Conservation (phyloP, 1,284 basidiomycete genomes). For the Ustilago trichophora region DNA sequence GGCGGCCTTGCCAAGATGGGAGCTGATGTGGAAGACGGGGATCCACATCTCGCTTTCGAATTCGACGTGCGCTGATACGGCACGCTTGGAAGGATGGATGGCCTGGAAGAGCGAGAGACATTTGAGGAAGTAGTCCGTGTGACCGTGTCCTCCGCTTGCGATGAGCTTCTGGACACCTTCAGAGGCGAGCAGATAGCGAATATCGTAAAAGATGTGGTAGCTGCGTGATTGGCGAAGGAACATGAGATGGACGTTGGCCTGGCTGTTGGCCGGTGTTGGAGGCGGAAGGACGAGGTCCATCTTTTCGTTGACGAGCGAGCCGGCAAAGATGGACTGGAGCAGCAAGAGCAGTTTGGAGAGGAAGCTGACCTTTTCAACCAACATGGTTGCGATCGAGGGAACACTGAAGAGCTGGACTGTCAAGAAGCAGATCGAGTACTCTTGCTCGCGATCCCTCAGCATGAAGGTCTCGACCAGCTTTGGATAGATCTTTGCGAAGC, state of each 20-base stretch:
- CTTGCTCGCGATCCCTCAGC: conserved; percentile 63
- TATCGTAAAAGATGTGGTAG: conserved; percentile 64
- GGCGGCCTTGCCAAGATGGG: conserved; percentile 58
- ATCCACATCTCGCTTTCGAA: conserved; percentile 65
- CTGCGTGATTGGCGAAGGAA: conserved; percentile 54
- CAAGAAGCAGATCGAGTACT: conserved; percentile 63
- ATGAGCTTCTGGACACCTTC: conserved; percentile 61
- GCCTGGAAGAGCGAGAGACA: conserved; percentile 61
- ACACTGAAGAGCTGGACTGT: conserved; percentile 66
- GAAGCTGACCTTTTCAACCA: conserved; percentile 52
- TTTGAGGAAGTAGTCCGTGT: conserved; percentile 50
- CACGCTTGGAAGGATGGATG: conserved; percentile 59
- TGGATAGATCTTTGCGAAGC: conserved; percentile 59
- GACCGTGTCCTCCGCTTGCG: conserved; percentile 23
- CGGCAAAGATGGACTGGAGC: conserved; percentile 60
- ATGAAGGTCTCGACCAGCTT: conserved; percentile 64
- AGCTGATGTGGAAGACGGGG: conserved; percentile 61
- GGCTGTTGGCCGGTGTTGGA: conserved; percentile 34
- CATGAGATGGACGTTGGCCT: conserved; percentile 52
- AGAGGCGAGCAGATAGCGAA: conserved; percentile 60
- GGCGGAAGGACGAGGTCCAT: conserved; percentile 51
- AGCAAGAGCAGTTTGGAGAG: conserved; percentile 54
- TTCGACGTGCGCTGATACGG: conserved; percentile 61
- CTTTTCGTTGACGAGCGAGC: conserved; percentile 25
- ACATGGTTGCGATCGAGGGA: conserved; percentile 60